Evolutionary conservation across 345 rosid genomes (phyloP).

Genomic region (Gossypium longicalyx): DNA sequence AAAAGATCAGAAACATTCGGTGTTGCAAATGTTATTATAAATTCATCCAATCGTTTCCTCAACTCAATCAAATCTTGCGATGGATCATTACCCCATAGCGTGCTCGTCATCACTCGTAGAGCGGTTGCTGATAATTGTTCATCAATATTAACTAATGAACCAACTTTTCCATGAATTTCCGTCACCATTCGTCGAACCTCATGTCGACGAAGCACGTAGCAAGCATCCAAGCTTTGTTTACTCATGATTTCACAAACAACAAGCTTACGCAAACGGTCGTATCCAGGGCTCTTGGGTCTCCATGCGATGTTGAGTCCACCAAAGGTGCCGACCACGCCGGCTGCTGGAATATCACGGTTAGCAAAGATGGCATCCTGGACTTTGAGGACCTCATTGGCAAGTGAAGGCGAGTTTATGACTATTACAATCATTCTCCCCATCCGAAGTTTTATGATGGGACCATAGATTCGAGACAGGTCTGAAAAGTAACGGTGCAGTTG

Average conservation of each 20-base stretch:
- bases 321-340: slow-evolving; percentile 15
- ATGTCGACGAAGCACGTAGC: slow-evolving; percentile 13
- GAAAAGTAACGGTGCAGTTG: slow-evolving; percentile 22
- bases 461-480: background rate
- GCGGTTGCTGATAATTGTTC: slow-evolving; percentile 28
- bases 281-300: slow-evolving; percentile 34
- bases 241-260: slow-evolving; percentile 35
- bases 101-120: background rate
- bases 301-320: slow-evolving; percentile 33
- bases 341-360: slow-evolving; percentile 34
- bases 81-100: background rate
- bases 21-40: background rate
- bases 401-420: slow-evolving; percentile 26
- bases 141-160: slow-evolving; percentile 36
- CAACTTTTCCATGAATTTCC: slow-evolving; percentile 12
- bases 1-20: background rate
- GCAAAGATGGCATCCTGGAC: slow-evolving; percentile 44
- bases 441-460: slow-evolving; percentile 36
- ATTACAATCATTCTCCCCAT: slow-evolving; percentile 30
- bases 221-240: slow-evolving; percentile 31
- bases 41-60: background rate
- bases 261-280: slow-evolving; percentile 29
- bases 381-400: slow-evolving; percentile 35
- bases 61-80: background rate
- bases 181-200: slow-evolving; percentile 7